Evolutionary conservation across 2,329 filamentous ascomycete species (phyloP), one percentile per base, ranked within the genome.

Genomic region (Fusarium redolens): DNA sequence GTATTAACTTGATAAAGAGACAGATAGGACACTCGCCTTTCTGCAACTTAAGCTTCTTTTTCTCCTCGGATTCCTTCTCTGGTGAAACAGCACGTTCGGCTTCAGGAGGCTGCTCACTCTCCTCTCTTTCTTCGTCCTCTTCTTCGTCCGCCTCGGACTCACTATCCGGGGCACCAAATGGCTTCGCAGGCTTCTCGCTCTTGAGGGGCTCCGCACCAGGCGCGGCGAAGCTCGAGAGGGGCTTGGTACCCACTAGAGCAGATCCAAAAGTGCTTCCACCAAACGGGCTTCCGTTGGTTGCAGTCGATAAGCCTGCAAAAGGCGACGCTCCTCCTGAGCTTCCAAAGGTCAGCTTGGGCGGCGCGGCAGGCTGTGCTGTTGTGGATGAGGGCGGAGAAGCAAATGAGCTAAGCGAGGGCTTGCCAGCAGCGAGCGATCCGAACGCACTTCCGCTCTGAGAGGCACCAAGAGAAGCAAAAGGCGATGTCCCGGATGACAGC

Each of bases 161-260:
- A 66, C 89, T 92, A 43, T 91, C 91, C 3, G 93, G 89, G 17
- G 93, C 92, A 37, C 94, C 94, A 79, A 97, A 96, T 0, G 93
- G 88, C 81, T 90, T 93, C 7, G 88, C 86, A 18, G 90, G 86
- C 80, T 93, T 93, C 67, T 86, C 86, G 65, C 85, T 89, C 77
- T 85, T 87, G 43, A 87, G 82, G 17, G 82, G 63, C 45, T 80
- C 82, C 22, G 60, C 82, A 56, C 87, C 89, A 28, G 90, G 87
- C 50, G 91, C 90, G 45, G 91, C 93, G 81, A 97, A 97, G 74
- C 88, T 92, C 4, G 88, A 87, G 14, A 95, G 81, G 3, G 81
- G 77, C 69, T 86, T 87, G 8, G 79, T 77, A 37, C 84, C 83
- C 1, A 81, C 76, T 10, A 87, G 75, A 7, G 78, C 67, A 35